Evolutionary conservation across 1,139 yeast species (phyloP).

Genomic region (Zygosaccharomyces sapae): DNA sequence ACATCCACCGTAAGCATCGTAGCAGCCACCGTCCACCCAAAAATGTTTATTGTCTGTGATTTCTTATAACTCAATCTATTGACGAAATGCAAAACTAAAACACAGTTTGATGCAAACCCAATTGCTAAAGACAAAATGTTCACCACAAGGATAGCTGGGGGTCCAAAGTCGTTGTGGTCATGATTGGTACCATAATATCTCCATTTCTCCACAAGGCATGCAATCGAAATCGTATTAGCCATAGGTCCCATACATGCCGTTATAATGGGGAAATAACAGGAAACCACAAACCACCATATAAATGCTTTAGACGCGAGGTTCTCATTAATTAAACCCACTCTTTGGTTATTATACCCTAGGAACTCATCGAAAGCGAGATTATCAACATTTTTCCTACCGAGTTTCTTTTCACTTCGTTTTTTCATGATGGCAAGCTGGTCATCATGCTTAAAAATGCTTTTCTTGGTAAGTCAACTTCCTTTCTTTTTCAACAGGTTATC

Average conservation of each 20-base stretch:
- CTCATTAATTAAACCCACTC: slow-evolving; percentile 28
- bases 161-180: slow-evolving; percentile 35
- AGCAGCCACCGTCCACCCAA: slow-evolving; percentile 60
- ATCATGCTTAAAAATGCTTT: no score
- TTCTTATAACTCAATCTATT: slow-evolving; percentile 51
- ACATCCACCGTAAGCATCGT: slow-evolving; percentile 48
- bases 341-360: slow-evolving; percentile 24
- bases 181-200: slow-evolving; percentile 31
- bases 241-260: slow-evolving; percentile 78
- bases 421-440: no score
- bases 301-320: slow-evolving; percentile 36
- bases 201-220: slow-evolving; percentile 74
- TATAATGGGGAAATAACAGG: slow-evolving; percentile 65
- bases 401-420: no score
- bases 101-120: slow-evolving; percentile 63
- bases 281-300: slow-evolving; percentile 55
- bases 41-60: slow-evolving; percentile 58
- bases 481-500: no score
- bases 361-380: slow-evolving; percentile 16
- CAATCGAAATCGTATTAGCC: slow-evolving; percentile 66
- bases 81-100: slow-evolving; percentile 64
- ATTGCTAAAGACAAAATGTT: slow-evolving; percentile 59
- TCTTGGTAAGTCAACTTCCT: no score
- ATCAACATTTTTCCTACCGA: background rate
- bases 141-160: slow-evolving; percentile 45